These are phyloP conservation scores for Saussurea involucrata DNA, from an alignment of 129 eudicot genomes.

Conservation along the genomic window DNA sequence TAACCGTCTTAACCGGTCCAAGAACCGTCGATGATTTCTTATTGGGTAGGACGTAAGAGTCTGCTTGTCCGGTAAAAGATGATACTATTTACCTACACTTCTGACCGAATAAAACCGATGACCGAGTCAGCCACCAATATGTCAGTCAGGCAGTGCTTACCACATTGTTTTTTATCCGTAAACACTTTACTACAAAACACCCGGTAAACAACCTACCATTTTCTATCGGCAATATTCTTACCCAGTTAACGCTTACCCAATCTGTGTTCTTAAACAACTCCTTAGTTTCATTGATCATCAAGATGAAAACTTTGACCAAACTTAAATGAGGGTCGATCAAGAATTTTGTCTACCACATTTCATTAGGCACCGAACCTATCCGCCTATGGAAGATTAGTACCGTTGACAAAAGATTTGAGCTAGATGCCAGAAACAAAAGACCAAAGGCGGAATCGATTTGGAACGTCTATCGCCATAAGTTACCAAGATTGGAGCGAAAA, in stretches of 20 bases:
- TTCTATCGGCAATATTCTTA: background rate
- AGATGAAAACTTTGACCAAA: background rate
- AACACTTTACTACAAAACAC: no score
- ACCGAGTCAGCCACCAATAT: no score
- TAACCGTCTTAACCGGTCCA: no score
- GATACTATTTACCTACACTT: no score
- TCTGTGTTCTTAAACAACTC: background rate
- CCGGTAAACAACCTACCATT: background rate
- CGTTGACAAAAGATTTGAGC: background rate
- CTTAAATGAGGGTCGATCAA: background rate
- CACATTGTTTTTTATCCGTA: no score
- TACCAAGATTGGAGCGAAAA: slow-evolving; percentile 27
- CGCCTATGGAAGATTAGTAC: background rate
- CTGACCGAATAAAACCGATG: no score
- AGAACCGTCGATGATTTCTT: no score
- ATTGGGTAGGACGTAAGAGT: no score
- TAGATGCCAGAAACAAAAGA: background rate
- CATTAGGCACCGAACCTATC: background rate
- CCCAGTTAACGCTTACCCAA: background rate
- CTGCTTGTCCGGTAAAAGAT: no score
- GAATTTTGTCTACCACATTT: background rate
- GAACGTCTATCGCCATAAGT: slow-evolving; percentile 32
- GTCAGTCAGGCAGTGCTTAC: no score
- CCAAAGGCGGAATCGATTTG: slow-evolving; percentile 7
- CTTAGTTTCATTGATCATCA: background rate